These are phyloP conservation scores for Annulohypoxylon moriforme DNA, from an alignment of 495 filamentous ascomycete genomes.

Conservation along the genomic window DNA sequence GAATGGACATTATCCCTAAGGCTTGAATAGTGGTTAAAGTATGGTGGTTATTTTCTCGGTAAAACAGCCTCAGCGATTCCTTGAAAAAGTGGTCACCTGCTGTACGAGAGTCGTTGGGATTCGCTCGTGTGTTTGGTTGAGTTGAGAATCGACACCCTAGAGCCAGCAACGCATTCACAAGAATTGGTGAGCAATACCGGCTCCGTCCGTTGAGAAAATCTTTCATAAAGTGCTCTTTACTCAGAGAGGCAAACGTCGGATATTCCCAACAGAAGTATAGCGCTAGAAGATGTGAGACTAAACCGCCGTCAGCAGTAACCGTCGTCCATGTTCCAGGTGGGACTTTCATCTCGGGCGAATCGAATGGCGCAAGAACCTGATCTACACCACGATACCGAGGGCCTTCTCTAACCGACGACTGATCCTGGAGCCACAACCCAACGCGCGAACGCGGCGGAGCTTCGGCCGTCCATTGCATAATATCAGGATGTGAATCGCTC, in stretches of 20 bases:
- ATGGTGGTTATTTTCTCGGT: conserved; percentile 66
- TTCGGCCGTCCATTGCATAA: conserved; percentile 54
- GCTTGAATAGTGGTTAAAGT: conserved; percentile 82
- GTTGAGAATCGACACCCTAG: conserved; percentile 79
- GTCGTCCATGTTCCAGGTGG: conserved; percentile 67
- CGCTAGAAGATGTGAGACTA: conserved; percentile 72
- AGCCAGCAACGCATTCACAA: conserved; percentile 81
- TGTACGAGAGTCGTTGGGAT: conserved; percentile 69
- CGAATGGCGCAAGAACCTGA: conserved; percentile 51
- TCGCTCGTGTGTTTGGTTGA: conserved; percentile 68
- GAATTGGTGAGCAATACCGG: conserved; percentile 75
- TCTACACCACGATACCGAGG: conserved; percentile 49
- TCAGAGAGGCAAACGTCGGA: conserved; percentile 76
- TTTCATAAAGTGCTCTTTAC: conserved; percentile 75
- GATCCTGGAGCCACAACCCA: conserved; percentile 54
- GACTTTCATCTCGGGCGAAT: conserved; percentile 51
- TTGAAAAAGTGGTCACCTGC: conserved; percentile 80
- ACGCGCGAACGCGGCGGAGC: conserved; percentile 53
- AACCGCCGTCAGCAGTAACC: conserved; percentile 65
- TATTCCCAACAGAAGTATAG: conserved; percentile 88
- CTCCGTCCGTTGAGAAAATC: conserved; percentile 67
- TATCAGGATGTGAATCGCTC: conserved; percentile 54
- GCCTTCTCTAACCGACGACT: conserved; percentile 34
- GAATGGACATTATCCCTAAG: conserved; percentile 77
- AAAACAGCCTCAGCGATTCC: conserved; percentile 69